phyloP scores from a whole-genome alignment of 331 rosid species.

The Pyracantha coccinea region DNA sequence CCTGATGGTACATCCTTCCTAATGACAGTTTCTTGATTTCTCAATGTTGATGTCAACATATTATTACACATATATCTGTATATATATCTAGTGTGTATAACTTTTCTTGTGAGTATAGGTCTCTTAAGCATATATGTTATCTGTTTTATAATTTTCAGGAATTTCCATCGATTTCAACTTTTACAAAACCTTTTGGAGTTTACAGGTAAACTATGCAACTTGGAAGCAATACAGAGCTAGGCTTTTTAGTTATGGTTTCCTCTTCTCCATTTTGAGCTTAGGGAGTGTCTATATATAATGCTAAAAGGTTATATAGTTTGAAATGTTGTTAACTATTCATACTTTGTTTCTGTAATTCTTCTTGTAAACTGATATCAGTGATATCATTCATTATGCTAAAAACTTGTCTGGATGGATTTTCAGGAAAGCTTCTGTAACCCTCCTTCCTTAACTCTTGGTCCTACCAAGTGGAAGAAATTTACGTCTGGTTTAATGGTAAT shows the following conservation, averaged over 20 bases:
- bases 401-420: conserved; percentile 16
- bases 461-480: conserved; percentile 88
- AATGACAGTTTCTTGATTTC: neutral
- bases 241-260: neutral
- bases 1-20: conserved; percentile 51
- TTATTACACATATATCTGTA: neutral
- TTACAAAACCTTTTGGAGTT: conserved; percentile 95
- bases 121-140: neutral
- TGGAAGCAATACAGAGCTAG: neutral
- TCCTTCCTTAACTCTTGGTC: conserved; percentile 45
- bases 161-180: conserved; percentile 95
- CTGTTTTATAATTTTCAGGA: conserved; percentile 40
- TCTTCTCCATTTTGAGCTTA: neutral
- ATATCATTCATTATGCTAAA: neutral
- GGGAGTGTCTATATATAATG: neutral
- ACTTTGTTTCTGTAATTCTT: neutral
- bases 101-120: neutral
- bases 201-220: conserved; percentile 54
- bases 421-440: conserved; percentile 93
- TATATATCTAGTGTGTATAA: neutral
- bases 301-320: neutral
- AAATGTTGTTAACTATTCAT: neutral
- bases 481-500: conserved; percentile 68
- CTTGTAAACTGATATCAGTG: neutral
- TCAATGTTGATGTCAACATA: neutral